These are phyloP conservation scores for Flammula alnicola DNA, from an alignment of 1,284 basidiomycete genomes.

Conservation along the genomic window DNA sequence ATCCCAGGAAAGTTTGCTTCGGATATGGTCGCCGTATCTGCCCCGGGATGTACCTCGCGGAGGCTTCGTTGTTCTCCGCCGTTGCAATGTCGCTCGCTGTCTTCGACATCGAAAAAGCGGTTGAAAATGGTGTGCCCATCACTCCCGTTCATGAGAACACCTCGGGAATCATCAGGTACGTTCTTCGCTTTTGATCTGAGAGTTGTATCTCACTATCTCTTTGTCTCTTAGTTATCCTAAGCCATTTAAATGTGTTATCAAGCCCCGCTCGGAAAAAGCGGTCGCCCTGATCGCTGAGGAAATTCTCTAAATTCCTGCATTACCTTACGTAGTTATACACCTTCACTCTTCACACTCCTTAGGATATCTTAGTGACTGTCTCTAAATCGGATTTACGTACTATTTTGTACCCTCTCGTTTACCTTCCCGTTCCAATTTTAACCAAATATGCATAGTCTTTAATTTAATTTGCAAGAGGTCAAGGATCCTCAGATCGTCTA, in stretches of 20 bases:
- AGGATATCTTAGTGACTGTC: too few species aligned
- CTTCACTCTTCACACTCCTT: neutral
- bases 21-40: slow-evolving; percentile 29
- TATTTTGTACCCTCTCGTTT: too few species aligned
- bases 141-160: slow-evolving; percentile 43
- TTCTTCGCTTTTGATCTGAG: neutral
- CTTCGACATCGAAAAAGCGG: slow-evolving; percentile 39
- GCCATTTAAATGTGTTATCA: slow-evolving; percentile 41
- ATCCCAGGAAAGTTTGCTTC: slow-evolving; percentile 24
- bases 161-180: slow-evolving; percentile 45
- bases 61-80: slow-evolving; percentile 40
- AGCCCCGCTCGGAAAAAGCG: slow-evolving; percentile 24
- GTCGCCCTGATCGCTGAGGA: slow-evolving; percentile 20
- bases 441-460: too few species aligned
- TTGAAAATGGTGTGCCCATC: slow-evolving; percentile 37
- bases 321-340: neutral
- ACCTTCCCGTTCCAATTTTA: too few species aligned
- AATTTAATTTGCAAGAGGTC: too few species aligned
- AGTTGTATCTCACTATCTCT: neutral
- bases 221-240: slow-evolving; percentile 33
- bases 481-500: too few species aligned
- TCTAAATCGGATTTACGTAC: too few species aligned
- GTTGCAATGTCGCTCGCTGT: slow-evolving; percentile 38
- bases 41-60: slow-evolving; percentile 36
- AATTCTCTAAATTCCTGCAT: slow-evolving; percentile 11